These are phyloP conservation scores for Ophiostoma sp. DNA, from an alignment of 2,329 filamentous ascomycete species.

Conservation along the genomic window DNA sequence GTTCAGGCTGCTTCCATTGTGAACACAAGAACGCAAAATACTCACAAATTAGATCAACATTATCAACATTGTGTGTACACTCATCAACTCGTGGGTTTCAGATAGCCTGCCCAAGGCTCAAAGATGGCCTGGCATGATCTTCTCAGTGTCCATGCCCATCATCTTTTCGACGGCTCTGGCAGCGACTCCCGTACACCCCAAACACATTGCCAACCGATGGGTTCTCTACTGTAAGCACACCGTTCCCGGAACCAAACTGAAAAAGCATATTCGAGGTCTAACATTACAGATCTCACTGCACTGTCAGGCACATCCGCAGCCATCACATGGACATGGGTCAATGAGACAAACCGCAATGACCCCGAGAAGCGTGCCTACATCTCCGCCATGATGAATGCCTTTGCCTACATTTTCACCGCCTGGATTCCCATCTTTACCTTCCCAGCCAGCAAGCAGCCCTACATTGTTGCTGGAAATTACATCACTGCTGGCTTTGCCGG, in stretches of 20 bases:
- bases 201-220: background rate
- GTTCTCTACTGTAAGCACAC: background rate
- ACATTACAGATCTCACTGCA: slow-evolving; percentile 28
- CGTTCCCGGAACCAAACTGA: too few relatives aligned
- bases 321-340: slow-evolving; percentile 29
- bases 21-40: background rate
- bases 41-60: background rate
- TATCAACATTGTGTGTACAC: slow-evolving; percentile 1
- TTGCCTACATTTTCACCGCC: slow-evolving; percentile 33
- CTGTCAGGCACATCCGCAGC: slow-evolving; percentile 28
- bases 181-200: background rate
- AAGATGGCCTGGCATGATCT: background rate
- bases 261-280: background rate
- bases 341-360: slow-evolving; percentile 29
- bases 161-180: slow-evolving; percentile 20
- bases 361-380: slow-evolving; percentile 32
- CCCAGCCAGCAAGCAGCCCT: slow-evolving; percentile 31
- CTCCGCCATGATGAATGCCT: slow-evolving; percentile 32
- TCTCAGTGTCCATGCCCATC: background rate
- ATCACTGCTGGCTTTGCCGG: slow-evolving; percentile 28
- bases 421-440: slow-evolving; percentile 34
- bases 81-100: background rate
- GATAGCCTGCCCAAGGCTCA: slow-evolving; percentile 1
- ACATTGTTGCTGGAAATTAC: slow-evolving; percentile 32
- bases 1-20: background rate